Base-by-base conservation (phyloP, 192 early-diverging fungal genomes). In the Chytriomyces confervae region DNA sequence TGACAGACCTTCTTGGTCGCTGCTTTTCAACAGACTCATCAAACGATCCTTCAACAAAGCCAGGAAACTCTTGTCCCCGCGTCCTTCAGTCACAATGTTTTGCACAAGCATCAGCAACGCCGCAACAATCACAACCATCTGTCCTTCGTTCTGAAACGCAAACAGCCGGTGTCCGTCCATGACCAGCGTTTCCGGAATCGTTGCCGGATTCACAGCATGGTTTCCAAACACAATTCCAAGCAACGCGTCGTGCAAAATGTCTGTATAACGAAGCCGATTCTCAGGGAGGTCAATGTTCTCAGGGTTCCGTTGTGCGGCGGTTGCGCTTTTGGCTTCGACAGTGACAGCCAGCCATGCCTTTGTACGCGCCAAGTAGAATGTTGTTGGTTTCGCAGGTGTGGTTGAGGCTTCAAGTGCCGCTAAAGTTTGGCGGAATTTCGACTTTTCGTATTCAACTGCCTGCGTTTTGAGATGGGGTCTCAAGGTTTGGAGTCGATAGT, bases 381-480 rank as follows among this genome's bases (percentile, higher is more conserved):
- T 79, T 53, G 7, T 84, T 57, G 53, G 20, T 57, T 13, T 57
- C 36, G 53, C 20, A n/a, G 53, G 53, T n/a, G 13, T 20, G 13
- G 53, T 57, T 13, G 53, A 57, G 20, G 53, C 36, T 4, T 36
- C 36, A 1, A n/a, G 20, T 3, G 63, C 47, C 9, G 27, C 62
- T 0, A 95, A 74, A 7, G 88, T 79, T n/a, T 84, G 66, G 48
- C 81, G 82, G 78, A 96, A 96, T 66, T 92, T 91, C 2, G 78
- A 65, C 27, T 85, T 81, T 79, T 96, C 95, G 72, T 95, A 95
- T 13, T 88, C 88, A 23, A 93, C 90, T 13, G 93, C 93, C 46
- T 92, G 89, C 7, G 84, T 83, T 77, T 85, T 86, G 44, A 96
- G 74, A 75, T 85, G 84, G 5, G 95, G 94, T 11, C 92, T 85